These are phyloP conservation scores for Pichia sp. DNA, from an alignment of 1,139 yeast genomes.

Conservation along the genomic window DNA sequence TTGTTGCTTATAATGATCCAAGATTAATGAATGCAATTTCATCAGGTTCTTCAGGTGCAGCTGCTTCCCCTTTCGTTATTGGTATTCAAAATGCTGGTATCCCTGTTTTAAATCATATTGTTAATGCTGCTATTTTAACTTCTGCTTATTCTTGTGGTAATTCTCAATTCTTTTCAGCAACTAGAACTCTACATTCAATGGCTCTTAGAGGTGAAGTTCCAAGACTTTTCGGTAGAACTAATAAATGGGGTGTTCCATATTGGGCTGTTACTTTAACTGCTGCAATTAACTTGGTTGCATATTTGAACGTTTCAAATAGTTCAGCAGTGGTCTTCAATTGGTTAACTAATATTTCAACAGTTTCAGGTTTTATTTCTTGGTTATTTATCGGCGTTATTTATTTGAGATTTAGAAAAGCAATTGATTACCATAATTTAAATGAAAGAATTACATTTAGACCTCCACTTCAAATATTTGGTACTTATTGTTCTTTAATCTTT, in stretches of 20 bases:
- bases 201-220: slow-evolving; percentile 45
- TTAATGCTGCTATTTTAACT: slow-evolving; percentile 36
- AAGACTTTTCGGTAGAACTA: slow-evolving; percentile 36
- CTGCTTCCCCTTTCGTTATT: slow-evolving; percentile 46
- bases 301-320: slow-evolving; percentile 27
- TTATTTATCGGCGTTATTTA: slow-evolving; percentile 39
- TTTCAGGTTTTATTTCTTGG: slow-evolving; percentile 43
- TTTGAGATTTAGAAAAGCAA: slow-evolving; percentile 50
- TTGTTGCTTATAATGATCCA: slow-evolving; percentile 17
- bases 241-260: slow-evolving; percentile 39
- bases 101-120: slow-evolving; percentile 32
- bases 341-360: slow-evolving; percentile 39
- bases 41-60: slow-evolving; percentile 28
- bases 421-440: slow-evolving; percentile 36
- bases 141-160: slow-evolving; percentile 40
- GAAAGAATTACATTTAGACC: slow-evolving; percentile 44
- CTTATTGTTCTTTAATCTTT: slow-evolving; percentile 39
- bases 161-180: slow-evolving; percentile 34
- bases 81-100: slow-evolving; percentile 38
- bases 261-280: slow-evolving; percentile 30
- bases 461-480: slow-evolving; percentile 39
- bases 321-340: slow-evolving; percentile 32
- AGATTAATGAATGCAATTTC: slow-evolving; percentile 15
- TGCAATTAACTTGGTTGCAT: slow-evolving; percentile 36
- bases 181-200: slow-evolving; percentile 36